Conservation (phyloP, 257 asterid species). For the Nicotiana undulata region DNA sequence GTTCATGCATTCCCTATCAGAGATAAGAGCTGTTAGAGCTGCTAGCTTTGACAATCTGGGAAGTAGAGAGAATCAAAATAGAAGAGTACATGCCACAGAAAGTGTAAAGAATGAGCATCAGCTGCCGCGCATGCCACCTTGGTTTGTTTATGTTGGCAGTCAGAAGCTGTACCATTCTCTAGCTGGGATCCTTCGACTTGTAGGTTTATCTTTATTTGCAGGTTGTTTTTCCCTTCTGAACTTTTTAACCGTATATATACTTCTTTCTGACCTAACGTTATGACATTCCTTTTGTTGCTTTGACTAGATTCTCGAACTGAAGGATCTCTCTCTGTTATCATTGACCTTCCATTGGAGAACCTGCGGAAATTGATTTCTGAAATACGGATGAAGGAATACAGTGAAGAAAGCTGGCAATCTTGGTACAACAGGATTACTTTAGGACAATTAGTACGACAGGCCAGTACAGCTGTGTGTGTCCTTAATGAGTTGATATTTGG, state of each 20-base stretch:
- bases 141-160: conserved; percentile 67
- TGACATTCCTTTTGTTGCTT: conserved; percentile 17
- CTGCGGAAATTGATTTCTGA: conserved; percentile 62
- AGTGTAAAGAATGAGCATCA: conserved; percentile 37
- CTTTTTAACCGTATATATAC: conserved; percentile 7
- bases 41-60: conserved; percentile 26
- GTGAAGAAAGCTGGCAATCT: conserved; percentile 70
- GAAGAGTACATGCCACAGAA: conserved; percentile 25
- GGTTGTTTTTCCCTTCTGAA: conserved; percentile 37
- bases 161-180: conserved; percentile 70
- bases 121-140: conserved; percentile 92
- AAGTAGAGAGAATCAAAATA: conserved; percentile 28
- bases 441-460: conserved; percentile 82
- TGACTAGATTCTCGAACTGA: conserved; percentile 52
- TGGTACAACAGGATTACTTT: conserved; percentile 74
- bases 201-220: conserved; percentile 62
- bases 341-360: conserved; percentile 74
- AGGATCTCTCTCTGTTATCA: conserved; percentile 57
- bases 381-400: conserved; percentile 56
- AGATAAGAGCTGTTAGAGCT: conserved; percentile 49
- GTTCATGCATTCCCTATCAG: conserved; percentile 73
- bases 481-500: conserved; percentile 88
- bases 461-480: conserved; percentile 80
- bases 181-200: conserved; percentile 77
- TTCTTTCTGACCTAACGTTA: conserved; percentile 8